These are phyloP conservation scores for Proliferodiscus dingleyae DNA, from an alignment of 2,329 filamentous ascomycete species.

Conservation along the genomic window DNA sequence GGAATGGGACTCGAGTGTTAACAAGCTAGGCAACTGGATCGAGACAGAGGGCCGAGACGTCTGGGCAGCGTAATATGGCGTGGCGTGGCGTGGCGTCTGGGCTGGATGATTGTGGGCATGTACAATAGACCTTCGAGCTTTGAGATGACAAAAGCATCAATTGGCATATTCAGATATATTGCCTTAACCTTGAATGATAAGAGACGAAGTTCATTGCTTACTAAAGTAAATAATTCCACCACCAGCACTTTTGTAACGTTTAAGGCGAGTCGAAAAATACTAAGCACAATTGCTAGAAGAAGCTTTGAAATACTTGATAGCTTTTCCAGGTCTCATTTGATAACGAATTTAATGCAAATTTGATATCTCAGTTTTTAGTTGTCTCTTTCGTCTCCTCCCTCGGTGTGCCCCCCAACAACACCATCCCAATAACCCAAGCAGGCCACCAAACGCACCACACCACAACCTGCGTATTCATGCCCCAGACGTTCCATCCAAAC, in stretches of 20 bases:
- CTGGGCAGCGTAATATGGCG: constrained; percentile 68
- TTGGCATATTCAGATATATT: constrained; percentile 6
- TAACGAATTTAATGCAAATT: too few relatives aligned
- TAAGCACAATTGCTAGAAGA: too few relatives aligned
- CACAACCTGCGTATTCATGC: constrained; percentile 81
- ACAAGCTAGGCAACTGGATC: constrained; percentile 95
- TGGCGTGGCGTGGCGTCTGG: constrained; percentile 25
- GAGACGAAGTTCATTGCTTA: neutral
- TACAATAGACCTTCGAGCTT: constrained; percentile 27
- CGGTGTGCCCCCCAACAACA: constrained; percentile 46
- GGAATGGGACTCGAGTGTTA: constrained; percentile 96
- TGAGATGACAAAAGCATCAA: constrained; percentile 15
- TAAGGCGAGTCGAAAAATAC: too few relatives aligned
- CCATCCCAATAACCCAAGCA: constrained; percentile 69
- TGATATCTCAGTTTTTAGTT: too few relatives aligned
- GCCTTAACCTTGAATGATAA: neutral
- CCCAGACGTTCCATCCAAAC: constrained; percentile 85
- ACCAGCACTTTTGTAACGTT: too few relatives aligned
- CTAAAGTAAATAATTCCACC: too few relatives aligned
- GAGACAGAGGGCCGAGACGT: constrained; percentile 91
- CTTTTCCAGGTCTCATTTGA: too few relatives aligned
- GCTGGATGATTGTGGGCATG: constrained; percentile 21
- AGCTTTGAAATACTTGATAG: too few relatives aligned
- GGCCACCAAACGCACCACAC: constrained; percentile 98
- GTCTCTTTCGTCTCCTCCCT: constrained; percentile 9